phyloP scores from a whole-genome alignment of 1,284 basidiomycete genomes.

The Rhodotorula sp. region DNA sequence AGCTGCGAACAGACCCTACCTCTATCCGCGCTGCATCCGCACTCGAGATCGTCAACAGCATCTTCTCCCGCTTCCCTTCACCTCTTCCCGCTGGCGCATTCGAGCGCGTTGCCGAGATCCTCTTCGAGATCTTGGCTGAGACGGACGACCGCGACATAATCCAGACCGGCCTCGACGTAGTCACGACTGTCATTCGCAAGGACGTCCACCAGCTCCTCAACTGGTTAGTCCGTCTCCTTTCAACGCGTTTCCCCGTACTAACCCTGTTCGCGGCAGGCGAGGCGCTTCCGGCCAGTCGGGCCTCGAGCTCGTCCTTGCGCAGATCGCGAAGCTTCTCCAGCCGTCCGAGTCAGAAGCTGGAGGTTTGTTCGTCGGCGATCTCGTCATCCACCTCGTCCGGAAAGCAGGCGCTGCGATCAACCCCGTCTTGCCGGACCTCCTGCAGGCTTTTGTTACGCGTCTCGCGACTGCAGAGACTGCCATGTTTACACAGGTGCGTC shows the following conservation, averaged over 20 bases:
- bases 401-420: conserved; percentile 71
- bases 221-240: conserved; percentile 52
- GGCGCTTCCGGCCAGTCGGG: conserved; percentile 68
- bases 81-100: conserved; percentile 77
- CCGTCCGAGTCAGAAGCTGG: conserved; percentile 67
- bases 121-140: conserved; percentile 66
- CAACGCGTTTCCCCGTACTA: fast-evolving
- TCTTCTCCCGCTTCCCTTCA: conserved; percentile 62
- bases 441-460: conserved; percentile 76
- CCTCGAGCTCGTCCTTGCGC: conserved; percentile 66
- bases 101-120: conserved; percentile 64
- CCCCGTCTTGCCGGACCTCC: conserved; percentile 78
- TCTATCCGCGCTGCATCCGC: conserved; percentile 59
- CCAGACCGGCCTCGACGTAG: conserved; percentile 76
- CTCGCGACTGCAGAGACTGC: conserved; percentile 81
- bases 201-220: conserved; percentile 73
- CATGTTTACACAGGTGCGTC: conserved; percentile 73
- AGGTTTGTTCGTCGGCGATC: conserved; percentile 85
- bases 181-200: conserved; percentile 83
- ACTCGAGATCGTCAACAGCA: conserved; percentile 72
- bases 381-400: conserved; percentile 87
- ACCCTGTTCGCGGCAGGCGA: conserved; percentile 46
- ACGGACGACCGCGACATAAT: conserved; percentile 80
- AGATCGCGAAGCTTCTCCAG: conserved; percentile 73
- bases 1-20: conserved; percentile 48